These are phyloP conservation scores for Yarrowia sp. DNA, from an alignment of 805 yeast species.

Conservation along the genomic window DNA sequence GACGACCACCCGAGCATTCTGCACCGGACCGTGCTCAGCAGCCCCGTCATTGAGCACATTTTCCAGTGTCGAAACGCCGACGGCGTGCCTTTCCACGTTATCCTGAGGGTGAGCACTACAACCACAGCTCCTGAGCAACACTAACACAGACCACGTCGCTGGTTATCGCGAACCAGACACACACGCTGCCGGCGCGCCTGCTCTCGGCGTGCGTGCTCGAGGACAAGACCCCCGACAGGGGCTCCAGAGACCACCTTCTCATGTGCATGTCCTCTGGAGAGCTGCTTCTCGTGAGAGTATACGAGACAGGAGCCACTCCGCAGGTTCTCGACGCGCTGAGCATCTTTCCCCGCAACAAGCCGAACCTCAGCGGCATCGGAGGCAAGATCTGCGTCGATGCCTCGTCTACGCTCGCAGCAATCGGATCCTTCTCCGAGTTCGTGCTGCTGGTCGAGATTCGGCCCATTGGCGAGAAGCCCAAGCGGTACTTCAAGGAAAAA, in stretches of 20 bases:
- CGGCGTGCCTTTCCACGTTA: constrained; percentile 16
- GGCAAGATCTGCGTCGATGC: not conserved
- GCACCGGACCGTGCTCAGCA: constrained; percentile 13
- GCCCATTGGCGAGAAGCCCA: not conserved
- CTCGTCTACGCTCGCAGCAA: not conserved
- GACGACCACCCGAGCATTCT: constrained; percentile 18
- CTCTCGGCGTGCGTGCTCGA: constrained; percentile 2
- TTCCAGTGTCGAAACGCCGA: constrained; percentile 12
- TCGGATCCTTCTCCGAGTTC: not conserved
- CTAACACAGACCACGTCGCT: constrained; percentile 21
- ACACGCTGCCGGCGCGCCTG: not conserved
- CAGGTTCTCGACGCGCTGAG: not conserved
- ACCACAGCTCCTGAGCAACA: too few relatives aligned
- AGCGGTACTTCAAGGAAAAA: not conserved
- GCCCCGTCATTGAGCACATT: constrained; percentile 22
- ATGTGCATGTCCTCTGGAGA: constrained; percentile 1
- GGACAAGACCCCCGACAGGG: not conserved
- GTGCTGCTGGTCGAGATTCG: not conserved
- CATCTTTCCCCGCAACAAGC: not conserved
- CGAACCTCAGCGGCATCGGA: constrained; percentile 18
- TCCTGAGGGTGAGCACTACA: constrained; percentile 10
- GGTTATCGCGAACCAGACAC: constrained; percentile 7
- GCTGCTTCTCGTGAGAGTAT: constrained; percentile 12
- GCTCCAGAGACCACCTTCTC: constrained; percentile 6
- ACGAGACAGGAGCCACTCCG: constrained; percentile 6